Conservation (phyloP, 345 rosid species). For the Citrus cavaleriei region DNA sequence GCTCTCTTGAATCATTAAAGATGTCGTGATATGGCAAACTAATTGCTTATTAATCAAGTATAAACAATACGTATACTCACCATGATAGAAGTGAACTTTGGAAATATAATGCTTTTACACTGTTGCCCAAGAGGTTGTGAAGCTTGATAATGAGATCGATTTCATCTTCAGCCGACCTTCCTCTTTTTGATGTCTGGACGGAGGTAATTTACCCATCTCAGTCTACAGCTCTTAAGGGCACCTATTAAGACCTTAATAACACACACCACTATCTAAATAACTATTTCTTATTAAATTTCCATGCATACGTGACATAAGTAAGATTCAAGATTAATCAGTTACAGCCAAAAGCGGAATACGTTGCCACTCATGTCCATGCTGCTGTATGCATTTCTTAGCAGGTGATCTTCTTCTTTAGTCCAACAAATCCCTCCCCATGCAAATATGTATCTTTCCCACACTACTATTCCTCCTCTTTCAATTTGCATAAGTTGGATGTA, state of each 20-base stretch:
- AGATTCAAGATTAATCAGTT: not conserved
- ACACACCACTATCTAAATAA: not conserved
- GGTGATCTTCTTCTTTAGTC: constrained; percentile 47
- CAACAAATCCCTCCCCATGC: constrained; percentile 43
- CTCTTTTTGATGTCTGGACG: constrained; percentile 45
- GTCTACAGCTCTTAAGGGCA: constrained; percentile 45
- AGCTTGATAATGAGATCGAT: constrained; percentile 39
- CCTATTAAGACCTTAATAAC: constrained; percentile 31
- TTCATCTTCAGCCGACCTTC: constrained; percentile 33
- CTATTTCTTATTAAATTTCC: too few relatives aligned
- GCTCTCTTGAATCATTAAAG: too few relatives aligned
- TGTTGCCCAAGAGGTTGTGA: constrained; percentile 37
- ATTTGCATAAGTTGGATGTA: too few relatives aligned
- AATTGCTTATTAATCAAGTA: too few relatives aligned
- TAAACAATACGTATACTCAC: too few relatives aligned
- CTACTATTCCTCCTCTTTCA: too few relatives aligned
- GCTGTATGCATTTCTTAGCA: constrained; percentile 42
- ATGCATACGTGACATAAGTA: not conserved
- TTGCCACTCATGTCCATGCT: constrained; percentile 44
- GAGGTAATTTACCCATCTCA: constrained; percentile 43
- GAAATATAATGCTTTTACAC: too few relatives aligned
- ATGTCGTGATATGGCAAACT: too few relatives aligned
- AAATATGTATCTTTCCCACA: not conserved
- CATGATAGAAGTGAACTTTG: too few relatives aligned
- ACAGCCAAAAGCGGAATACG: constrained; percentile 38